Base-by-base conservation (phyloP, 31 red algal genomes). In the Porphyra umbilicalis region DNA sequence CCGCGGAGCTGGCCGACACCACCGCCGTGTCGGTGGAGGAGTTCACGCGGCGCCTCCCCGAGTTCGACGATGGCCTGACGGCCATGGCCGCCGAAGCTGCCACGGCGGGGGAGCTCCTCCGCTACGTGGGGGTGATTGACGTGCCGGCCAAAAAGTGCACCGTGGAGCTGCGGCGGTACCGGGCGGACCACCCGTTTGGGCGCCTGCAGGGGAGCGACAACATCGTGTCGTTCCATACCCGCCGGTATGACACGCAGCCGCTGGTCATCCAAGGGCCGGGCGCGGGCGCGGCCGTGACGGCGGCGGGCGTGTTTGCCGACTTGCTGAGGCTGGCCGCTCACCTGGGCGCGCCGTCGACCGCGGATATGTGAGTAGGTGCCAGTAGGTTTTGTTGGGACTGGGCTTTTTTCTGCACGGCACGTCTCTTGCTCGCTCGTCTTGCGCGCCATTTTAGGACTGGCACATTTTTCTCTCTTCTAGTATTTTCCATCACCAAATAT, bases 241-340 rank as follows among this genome's bases (percentile, higher is more conserved):
- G 80, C 39, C 90, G 96, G 16, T 98, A 98, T 40, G 88, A 95
- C 82, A 87, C 83, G 79, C 93, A 95, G 76, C 96, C 96, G 38
- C 86, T 98, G 76, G 90, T 95, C 40, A 83, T 98, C 25, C 92
- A 92, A 31, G 96, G 96, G 34, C 93, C 96, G 14, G 96, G 93
- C 40, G 96, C 96, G 42, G 96, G 96, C 13, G 93, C 96, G 42
- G 93, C 82, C 31, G 93, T 98, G 75, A 95, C 96, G 7, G 96
- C 96, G 32, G 96, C 93, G 6, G 96, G 96, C 35, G 93, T 98
- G 39, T 98, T 98, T 85, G 93, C 84, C 42, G 96, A 98, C 86
- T 75, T 98, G 20, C 35, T 98, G 75, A 76, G 96, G 39, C 84
- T 98, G 11, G 88, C 96, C 10, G 90, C 88, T 8, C 89, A 97